phyloP scores from a whole-genome alignment of 768 basidiomycete species.

The Naganishia vishniacii region DNA sequence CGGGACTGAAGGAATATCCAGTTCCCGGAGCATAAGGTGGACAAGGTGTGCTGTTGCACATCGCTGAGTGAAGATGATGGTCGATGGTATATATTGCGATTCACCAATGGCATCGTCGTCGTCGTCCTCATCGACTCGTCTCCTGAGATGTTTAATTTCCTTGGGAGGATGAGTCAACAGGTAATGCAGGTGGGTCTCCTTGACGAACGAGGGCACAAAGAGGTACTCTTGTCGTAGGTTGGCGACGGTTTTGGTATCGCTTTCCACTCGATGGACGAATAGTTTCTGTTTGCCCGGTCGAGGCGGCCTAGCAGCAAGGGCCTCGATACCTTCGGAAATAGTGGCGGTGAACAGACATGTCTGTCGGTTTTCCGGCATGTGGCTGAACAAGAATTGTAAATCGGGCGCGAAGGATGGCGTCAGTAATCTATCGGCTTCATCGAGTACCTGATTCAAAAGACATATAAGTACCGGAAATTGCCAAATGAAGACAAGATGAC shows the following conservation, averaged over 20 bases:
- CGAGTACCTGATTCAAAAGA: conserved; percentile 62
- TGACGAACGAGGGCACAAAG: conserved; percentile 87
- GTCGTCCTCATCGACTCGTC: conserved; percentile 51
- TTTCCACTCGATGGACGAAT: conserved; percentile 73
- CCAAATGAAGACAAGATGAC: conserved; percentile 33
- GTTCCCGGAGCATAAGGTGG: conserved; percentile 62
- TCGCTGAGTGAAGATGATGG: conserved; percentile 84
- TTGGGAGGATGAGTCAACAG: conserved; percentile 83
- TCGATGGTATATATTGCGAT: conserved; percentile 64
- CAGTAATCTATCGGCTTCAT: conserved; percentile 91
- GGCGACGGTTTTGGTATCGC: conserved; percentile 74
- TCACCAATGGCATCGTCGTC: conserved; percentile 55
- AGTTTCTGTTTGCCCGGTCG: conserved; percentile 76
- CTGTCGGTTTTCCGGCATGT: conserved; percentile 78
- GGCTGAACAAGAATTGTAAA: conserved; percentile 66
- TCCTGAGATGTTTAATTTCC: conserved; percentile 62
- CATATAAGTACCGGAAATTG: neutral
- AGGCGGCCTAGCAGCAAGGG: conserved; percentile 65
- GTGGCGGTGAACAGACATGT: conserved; percentile 97
- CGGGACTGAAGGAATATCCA: conserved; percentile 76
- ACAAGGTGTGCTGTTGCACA: conserved; percentile 87
- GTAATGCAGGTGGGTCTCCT: conserved; percentile 85
- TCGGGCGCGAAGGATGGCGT: conserved; percentile 85
- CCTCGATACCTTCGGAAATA: conserved; percentile 76
- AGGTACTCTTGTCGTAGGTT: conserved; percentile 83